Base-by-base conservation (phyloP, 1,284 basidiomycete species). In the Apiotrichum porosum region DNA sequence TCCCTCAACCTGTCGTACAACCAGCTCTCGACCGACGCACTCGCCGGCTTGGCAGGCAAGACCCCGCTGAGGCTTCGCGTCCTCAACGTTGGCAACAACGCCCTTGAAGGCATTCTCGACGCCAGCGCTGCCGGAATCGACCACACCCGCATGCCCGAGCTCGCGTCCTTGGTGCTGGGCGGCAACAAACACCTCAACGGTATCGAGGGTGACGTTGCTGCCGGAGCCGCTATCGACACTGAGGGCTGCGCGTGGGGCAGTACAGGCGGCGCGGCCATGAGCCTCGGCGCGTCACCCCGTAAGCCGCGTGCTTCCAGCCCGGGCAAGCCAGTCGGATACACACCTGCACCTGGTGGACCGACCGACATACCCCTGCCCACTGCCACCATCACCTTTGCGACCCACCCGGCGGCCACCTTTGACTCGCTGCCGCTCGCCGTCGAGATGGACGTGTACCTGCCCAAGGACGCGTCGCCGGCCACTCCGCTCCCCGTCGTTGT, bases 361-460 rank as follows among this genome's bases (percentile, higher is more conserved):
- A 49, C 36, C n/a, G 50, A 59, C 21, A 38, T 63, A 0, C 66
- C 68, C 5, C 41, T 54, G 14, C 63, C 68, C 8, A 54, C 60
- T 22, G n/a, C 56, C n/a, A 67, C 66, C 0, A 10, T 66, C 9
- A 48, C 61, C 2, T 71, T 65, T 49, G 39, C 59, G 17, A 65
- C 60, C 1, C 54, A 52, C 41, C 69, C 69, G 3, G 69, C 69
- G 0, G 66, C 65, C 6, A 68, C 66, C 9, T 71, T 71, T 39
- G 68, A 71, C 37, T 65, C 64, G 15, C 60, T 63, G 30, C 69
- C 69, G 14, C 57, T 72, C 13, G 48, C 56, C 8, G 48, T 72
- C 50, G 60, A 64, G 45, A 58, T 72, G 38, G 68, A 72, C 46
- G 47, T 72, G 3, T 72, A 70, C 50, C 59, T 72, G 21, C 69